A percentile compares a stretch with the other conserved stretches of the same genome.
phyloP scores from a whole-genome alignment of 805 yeast species.

The Ogataea trehaloabstinens region DNA sequence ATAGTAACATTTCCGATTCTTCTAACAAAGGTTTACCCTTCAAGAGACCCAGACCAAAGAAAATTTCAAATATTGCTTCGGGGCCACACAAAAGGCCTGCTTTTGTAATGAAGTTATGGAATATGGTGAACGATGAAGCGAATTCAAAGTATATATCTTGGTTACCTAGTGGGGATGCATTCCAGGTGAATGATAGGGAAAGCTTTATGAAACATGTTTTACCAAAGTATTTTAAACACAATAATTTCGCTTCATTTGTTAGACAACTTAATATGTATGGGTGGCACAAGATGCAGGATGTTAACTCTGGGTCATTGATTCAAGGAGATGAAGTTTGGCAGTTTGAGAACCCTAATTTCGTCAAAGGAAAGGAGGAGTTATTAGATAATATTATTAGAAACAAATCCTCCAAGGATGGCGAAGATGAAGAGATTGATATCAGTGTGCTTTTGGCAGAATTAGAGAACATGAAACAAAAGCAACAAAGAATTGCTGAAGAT shows the following conservation, averaged over 20 bases:
- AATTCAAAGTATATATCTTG: constrained; percentile 76
- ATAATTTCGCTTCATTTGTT: constrained; percentile 92
- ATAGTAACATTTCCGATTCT: not conserved
- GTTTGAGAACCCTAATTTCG: constrained; percentile 80
- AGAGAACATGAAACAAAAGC: constrained; percentile 74
- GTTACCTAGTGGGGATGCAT: constrained; percentile 82
- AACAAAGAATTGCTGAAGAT: constrained; percentile 79
- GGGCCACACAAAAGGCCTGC: constrained; percentile 67
- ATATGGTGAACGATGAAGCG: constrained; percentile 82
- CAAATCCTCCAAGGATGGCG: constrained; percentile 41
- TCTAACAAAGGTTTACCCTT: constrained; percentile 12
- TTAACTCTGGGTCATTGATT: constrained; percentile 68
- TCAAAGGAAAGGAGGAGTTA: constrained; percentile 75
- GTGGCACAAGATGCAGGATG: constrained; percentile 97
- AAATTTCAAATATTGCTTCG: constrained; percentile 15
- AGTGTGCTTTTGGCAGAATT: constrained; percentile 63
- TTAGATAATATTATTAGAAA: constrained; percentile 85
- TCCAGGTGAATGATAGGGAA: constrained; percentile 82
- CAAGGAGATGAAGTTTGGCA: constrained; percentile 81
- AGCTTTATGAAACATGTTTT: constrained; percentile 76
- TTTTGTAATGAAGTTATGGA: constrained; percentile 91
- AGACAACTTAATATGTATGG: constrained; percentile 98
- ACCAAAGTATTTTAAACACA: constrained; percentile 93
- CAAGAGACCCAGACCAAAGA: constrained; percentile 27
- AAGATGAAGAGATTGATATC: constrained; percentile 47